phyloP scores from a whole-genome alignment of 257 asterid species.

The Solanum dulcamara region DNA sequence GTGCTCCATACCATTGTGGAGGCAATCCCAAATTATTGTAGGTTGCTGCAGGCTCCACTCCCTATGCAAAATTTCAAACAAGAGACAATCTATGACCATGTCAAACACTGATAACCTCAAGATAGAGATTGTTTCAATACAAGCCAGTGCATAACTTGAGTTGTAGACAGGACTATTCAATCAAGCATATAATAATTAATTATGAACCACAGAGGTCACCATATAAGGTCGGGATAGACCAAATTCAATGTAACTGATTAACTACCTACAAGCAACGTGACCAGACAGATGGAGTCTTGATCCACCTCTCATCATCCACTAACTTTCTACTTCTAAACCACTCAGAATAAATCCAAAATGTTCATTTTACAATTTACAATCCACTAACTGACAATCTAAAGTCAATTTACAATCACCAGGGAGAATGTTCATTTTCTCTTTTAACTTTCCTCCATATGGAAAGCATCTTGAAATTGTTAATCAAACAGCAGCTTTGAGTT shows the following conservation, averaged over 20 bases:
- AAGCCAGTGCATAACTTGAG: not conserved
- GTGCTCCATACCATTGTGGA: slow-evolving; percentile 81
- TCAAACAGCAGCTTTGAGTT: not conserved
- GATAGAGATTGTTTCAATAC: not conserved
- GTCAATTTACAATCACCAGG: not conserved
- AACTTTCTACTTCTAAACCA: not conserved
- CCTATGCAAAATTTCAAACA: slow-evolving; percentile 31
- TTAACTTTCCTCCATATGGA: not conserved
- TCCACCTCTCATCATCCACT: not conserved
- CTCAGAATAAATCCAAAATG: not conserved
- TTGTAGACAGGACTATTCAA: not conserved
- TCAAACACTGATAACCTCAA: not conserved
- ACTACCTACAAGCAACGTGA: not conserved
- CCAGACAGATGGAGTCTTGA: not conserved
- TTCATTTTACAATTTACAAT: too few species aligned
- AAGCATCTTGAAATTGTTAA: not conserved
- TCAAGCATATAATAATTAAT: not conserved
- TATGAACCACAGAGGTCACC: not conserved
- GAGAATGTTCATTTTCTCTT: not conserved
- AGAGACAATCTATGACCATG: not conserved
- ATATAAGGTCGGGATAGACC: not conserved
- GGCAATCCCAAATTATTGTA: slow-evolving; percentile 74
- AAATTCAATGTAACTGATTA: not conserved
- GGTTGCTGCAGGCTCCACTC: slow-evolving; percentile 84
- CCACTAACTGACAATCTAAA: not conserved